Evolutionary conservation across 805 yeast genomes (phyloP), one percentile per base, ranked within the genome.

Genomic region (Grigorovia humatica): DNA sequence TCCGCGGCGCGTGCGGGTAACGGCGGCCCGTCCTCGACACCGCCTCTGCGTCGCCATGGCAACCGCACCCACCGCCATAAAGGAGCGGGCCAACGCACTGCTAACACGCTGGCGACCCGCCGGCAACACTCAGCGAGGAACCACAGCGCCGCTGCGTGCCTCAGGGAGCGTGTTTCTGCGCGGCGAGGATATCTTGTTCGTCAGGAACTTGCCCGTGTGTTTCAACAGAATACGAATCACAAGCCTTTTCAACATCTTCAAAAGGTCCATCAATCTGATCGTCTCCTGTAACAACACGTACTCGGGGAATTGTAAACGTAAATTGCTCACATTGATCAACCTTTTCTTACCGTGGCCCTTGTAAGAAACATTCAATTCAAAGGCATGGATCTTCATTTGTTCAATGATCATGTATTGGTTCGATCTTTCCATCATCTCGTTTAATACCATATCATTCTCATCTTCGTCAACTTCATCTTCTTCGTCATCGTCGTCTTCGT

Each of bases 381-480:
- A 72, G n/a, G 74, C 65, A 40, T 74, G 72, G 43, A 84, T 60
- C 35, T 69, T 71, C 55, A 91, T 73, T 15, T 77, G 70, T 23
- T 80, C 78, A 54, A 90, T 79, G 57, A 86, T 83, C 65, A 85
- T 73, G 62, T 79, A 87, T 52, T 78, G 79, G 29, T 86, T 78
- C 0, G 97, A 88, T 47, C 97, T 71, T 46, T 73, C 69, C 5
- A 88, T 69, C 96, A 91, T 88, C 55, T 79, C 76, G 27, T 79
- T 56, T 3, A 54, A 54, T n/a, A 53, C 52, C 17, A 52, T 53
- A 2, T 50, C 51, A 11, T 57, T 47, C 11, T 55, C n/a, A 15
- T 48, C 59, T 53, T 51, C 15, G 50, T 51, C 43, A n/a, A 11
- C 47, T 15, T 23, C 49, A 17, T 43, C 49, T 12, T 46, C 50